These are phyloP conservation scores for Ascochyta lentis DNA, from an alignment of 2,329 filamentous ascomycete species.

Conservation along the genomic window DNA sequence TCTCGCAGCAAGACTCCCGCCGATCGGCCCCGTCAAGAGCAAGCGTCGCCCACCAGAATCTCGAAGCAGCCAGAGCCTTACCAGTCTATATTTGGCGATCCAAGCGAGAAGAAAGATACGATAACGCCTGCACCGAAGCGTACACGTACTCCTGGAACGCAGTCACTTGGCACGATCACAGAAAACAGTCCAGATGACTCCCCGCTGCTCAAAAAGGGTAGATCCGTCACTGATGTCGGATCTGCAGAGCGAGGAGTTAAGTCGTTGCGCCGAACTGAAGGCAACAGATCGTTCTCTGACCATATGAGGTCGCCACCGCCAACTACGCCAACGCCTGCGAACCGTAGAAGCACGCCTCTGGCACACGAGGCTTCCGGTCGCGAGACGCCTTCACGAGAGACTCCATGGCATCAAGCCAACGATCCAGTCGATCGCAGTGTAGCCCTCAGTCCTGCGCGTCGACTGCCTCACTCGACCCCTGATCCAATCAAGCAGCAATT, in stretches of 20 bases:
- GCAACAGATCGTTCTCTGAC: conserved; percentile 45
- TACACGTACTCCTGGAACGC: conserved; percentile 36
- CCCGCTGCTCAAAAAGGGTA: conserved; percentile 51
- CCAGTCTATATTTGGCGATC: conserved; percentile 45
- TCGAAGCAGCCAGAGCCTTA: conserved; percentile 31
- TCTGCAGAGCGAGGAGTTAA: conserved; percentile 53
- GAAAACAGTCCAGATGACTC: conserved; percentile 57
- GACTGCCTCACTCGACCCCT: conserved; percentile 46
- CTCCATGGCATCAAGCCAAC: conserved; percentile 54
- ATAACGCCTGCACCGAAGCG: conserved; percentile 38
- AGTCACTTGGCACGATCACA: conserved; percentile 58
- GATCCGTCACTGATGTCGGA: conserved; percentile 51
- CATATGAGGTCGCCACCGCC: conserved; percentile 42
- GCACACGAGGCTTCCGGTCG: conserved; percentile 34
- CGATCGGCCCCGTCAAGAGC: conserved; percentile 15
- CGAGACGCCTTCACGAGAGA: conserved; percentile 29
- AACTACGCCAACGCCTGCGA: conserved; percentile 38
- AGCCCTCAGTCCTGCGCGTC: conserved; percentile 44
- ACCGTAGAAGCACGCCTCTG: conserved; percentile 32
- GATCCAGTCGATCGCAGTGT: conserved; percentile 54
- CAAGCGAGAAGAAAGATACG: conserved; percentile 34
- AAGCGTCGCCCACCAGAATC: conserved; percentile 17
- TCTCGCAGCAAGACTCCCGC: conserved; percentile 20
- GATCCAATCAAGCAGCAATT: conserved; percentile 46
- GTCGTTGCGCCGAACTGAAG: conserved; percentile 42